Percentiles rank a stretch among this genome's conserved stretches.
These are phyloP conservation scores for Pseudozyma sp. DNA, from an alignment of 1,284 basidiomycete species.

Conservation along the genomic window DNA sequence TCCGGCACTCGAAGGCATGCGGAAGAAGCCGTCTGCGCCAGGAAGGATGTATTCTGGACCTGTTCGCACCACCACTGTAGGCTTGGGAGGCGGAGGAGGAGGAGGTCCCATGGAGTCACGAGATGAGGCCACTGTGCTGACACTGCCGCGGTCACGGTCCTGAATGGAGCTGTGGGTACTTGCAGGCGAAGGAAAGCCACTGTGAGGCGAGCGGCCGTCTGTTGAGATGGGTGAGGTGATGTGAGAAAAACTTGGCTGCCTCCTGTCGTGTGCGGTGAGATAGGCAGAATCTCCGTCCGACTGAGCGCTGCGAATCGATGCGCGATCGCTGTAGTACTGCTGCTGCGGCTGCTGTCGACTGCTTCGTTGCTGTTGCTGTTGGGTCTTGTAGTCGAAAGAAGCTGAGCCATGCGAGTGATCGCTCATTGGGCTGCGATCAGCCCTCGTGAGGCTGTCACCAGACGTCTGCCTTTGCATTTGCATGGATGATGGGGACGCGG, in stretches of 20 bases:
- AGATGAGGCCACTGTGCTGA: conserved; percentile 7
- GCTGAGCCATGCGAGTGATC: conserved; percentile 20
- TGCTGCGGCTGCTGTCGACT: conserved; percentile 4
- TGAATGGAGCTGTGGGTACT: neutral
- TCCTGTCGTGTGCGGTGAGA: neutral
- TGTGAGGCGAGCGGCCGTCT: conserved; percentile 4
- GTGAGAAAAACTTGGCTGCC: neutral
- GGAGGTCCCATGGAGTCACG: conserved; percentile 43
- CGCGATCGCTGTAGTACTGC: conserved; percentile 1
- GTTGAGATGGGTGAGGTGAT: neutral
- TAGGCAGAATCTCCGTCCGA: conserved; percentile 7
- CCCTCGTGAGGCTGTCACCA: conserved; percentile 27
- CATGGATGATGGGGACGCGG: conserved; percentile 15
- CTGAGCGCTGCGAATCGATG: conserved; percentile 10
- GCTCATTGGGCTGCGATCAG: conserved; percentile 35
- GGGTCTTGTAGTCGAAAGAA: conserved; percentile 3
- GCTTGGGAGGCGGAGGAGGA: conserved; percentile 47
- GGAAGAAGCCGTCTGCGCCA: conserved; percentile 54
- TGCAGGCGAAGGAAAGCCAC: conserved; percentile 10
- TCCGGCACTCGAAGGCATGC: conserved; percentile 18
- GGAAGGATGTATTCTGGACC: conserved; percentile 55
- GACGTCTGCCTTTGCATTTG: conserved; percentile 30
- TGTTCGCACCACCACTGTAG: conserved; percentile 15
- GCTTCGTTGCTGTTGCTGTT: neutral
- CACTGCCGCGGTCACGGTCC: conserved; percentile 5